Conservation (phyloP, 2,329 filamentous ascomycete genomes). For the Fusarium lateritium region DNA sequence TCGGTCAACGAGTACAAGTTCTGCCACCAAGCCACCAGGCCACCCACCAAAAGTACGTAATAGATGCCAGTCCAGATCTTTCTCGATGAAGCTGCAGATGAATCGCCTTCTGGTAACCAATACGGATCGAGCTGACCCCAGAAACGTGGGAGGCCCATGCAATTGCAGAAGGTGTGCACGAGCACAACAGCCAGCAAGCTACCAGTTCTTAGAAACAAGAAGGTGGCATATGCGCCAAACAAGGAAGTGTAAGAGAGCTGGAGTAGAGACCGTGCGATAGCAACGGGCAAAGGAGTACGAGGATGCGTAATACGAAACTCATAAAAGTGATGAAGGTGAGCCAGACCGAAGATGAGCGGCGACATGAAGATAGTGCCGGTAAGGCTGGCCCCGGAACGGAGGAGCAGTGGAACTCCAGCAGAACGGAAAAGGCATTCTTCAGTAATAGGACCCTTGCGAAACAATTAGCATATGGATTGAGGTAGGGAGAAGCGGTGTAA, state of each 20-base stretch:
- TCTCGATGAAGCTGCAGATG: conserved; percentile 42
- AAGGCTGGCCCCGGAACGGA: conserved; percentile 75
- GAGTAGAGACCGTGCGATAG: conserved; percentile 80
- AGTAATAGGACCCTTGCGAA: conserved; percentile 80
- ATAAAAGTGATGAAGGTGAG: conserved; percentile 96
- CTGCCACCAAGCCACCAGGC: conserved; percentile 79
- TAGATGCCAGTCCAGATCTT: conserved; percentile 81
- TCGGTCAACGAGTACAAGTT: conserved; percentile 81
- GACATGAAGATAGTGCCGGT: conserved; percentile 81
- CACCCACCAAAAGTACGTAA: conserved; percentile 81
- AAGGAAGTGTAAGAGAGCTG: conserved; percentile 93
- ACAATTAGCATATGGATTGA: conserved; percentile 26
- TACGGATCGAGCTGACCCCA: conserved; percentile 81
- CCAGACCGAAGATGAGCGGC: conserved; percentile 91
- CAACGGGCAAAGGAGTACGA: conserved; percentile 72
- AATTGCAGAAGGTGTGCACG: conserved; percentile 93
- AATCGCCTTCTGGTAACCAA: conserved; percentile 52
- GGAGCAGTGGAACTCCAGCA: conserved; percentile 84
- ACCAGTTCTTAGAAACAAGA: conserved; percentile 88
- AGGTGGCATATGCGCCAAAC: conserved; percentile 94
- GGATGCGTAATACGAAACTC: conserved; percentile 90
- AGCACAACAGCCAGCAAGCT: conserved; percentile 82
- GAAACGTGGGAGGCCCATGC: conserved; percentile 87
- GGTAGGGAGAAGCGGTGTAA: conserved; percentile 45
- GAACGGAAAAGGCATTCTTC: conserved; percentile 96